phyloP scores from a whole-genome alignment of 2,329 filamentous ascomycete species.

The Colletotrichum agaves region DNA sequence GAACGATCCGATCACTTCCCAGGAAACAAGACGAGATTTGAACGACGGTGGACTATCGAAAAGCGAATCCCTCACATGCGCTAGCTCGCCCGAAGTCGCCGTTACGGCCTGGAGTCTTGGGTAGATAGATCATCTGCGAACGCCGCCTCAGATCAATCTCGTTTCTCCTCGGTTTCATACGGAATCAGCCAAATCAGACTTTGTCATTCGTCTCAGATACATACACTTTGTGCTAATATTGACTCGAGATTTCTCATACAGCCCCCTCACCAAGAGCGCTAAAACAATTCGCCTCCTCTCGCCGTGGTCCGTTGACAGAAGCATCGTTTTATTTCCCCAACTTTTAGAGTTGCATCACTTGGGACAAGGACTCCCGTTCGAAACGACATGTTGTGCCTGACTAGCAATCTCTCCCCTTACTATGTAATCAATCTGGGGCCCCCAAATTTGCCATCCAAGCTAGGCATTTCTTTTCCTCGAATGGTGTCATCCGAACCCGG shows the following conservation, averaged over 20 bases:
- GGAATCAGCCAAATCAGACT: not conserved
- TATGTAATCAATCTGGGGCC: constrained; percentile 24
- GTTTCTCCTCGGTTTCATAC: not conserved
- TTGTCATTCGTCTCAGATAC: constrained; percentile 5
- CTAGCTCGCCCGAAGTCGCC: not conserved
- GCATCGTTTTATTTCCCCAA: constrained; percentile 22
- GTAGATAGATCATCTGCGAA: not conserved
- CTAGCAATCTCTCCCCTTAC: constrained; percentile 15
- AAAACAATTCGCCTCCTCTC: constrained; percentile 3
- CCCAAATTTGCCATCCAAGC: not conserved
- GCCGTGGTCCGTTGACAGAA: not conserved
- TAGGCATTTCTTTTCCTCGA: not conserved
- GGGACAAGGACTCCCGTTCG: not conserved
- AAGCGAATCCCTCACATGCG: not conserved
- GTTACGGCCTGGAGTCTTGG: not conserved
- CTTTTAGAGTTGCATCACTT: not conserved
- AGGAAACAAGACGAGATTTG: constrained; percentile 1
- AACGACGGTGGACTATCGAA: not conserved
- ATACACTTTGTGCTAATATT: constrained; percentile 6
- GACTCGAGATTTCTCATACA: not conserved
- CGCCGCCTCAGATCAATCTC: not conserved
- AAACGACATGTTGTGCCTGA: not conserved
- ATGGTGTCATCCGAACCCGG: constrained; percentile 22
- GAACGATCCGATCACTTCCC: not conserved
- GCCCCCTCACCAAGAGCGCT: not conserved